Evolutionary conservation across 768 basidiomycete genomes (phyloP), one percentile per base, ranked within the genome.

Genomic region (Russula abietina): DNA sequence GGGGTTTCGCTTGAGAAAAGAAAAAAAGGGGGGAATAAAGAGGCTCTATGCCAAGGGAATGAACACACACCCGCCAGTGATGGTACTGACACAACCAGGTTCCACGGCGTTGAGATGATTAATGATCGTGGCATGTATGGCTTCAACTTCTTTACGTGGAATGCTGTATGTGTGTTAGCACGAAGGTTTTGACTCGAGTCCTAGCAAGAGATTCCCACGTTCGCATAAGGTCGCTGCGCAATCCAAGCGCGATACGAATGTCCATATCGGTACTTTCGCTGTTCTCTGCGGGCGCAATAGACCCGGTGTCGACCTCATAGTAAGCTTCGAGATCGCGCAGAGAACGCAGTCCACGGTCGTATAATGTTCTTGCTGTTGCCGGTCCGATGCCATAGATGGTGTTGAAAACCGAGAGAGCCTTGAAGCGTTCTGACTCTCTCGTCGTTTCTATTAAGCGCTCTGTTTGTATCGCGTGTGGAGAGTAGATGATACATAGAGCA

Each of bases 361-460:
- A 89, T 4, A 91, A 77, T 43, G 79, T 75, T 7, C 84, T 80
- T 7, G 91, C 88, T 8, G 80, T 88, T n/a, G 75, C 72, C 0
- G 90, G 78, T 8, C 91, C 91, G 38, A 93, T 85, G 10, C 89
- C 86, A 58, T 93, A 84, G 59, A 93, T 73, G 6, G 81, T 77
- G 16, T 80, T 75, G 69, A 93, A 89, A 0, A 75, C 68, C 8
- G 80, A 79, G 9, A 92, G 78, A 0, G 82, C 72, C 55, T 76
- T 73, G 70, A 82, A 90, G 39, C 87, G 83, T 28, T 77, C 65
- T 0, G 84, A 83, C 7, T 70, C 69, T 7, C 36, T 24, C 73
- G 71, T 11, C 81, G 81, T 10, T 69, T 77, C 71, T 78, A 83
- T 88, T 59, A 24, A n/a, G 41, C 46, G 58, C 43, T 54, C 30